Base-by-base conservation (phyloP, 225 moss, liverwort and hornwort genomes). In the Pseudoscleropodium purum region DNA sequence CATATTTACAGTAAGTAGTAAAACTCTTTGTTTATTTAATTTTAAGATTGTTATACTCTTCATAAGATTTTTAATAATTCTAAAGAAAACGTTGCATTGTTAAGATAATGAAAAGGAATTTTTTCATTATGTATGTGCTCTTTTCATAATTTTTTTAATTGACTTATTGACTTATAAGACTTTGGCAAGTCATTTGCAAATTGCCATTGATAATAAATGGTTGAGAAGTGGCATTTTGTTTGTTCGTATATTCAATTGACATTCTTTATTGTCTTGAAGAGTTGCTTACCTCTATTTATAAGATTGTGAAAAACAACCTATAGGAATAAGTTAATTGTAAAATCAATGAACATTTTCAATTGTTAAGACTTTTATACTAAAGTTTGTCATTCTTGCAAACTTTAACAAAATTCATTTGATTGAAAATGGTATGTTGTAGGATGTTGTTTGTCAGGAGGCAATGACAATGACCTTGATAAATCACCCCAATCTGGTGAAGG, bases 401-500 rank as follows among this genome's bases (percentile, higher is more conserved):
- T 0, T 10, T 29, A 45, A 45, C 4, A 75, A 68, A 47, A 47
- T 11, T 30, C 27, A 27, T 73, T 24, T 1, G 1, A 43, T 27
- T 73, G 73, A 73, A 43, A 73, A 26, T 41, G 26, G 9, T 15
- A 2, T 43, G 2, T 24, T 92, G 88, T 62, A 94, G 92, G 98
- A 98, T 88, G 96, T 94, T 81, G 95, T 97, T 33, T 90, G 96
- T 33, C 92, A 92, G 34, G 97, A 98, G 88, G 98, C 98, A 25
- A 93, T 96, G 89, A 98, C 94, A 70, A 95, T 98, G 98, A 97
- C 94, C 89, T 84, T 98, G 81, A 97, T 98, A 51, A 91, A 91
- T 89, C 98, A 98, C 89, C 94, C 94, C 56, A 98, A 98, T 92
- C 95, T 98, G 25, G 95, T 96, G 88, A 96, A 96, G 91, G 98